Base-by-base conservation (phyloP, 352 stramenopile species). In the Globisporangium viniferum region DNA sequence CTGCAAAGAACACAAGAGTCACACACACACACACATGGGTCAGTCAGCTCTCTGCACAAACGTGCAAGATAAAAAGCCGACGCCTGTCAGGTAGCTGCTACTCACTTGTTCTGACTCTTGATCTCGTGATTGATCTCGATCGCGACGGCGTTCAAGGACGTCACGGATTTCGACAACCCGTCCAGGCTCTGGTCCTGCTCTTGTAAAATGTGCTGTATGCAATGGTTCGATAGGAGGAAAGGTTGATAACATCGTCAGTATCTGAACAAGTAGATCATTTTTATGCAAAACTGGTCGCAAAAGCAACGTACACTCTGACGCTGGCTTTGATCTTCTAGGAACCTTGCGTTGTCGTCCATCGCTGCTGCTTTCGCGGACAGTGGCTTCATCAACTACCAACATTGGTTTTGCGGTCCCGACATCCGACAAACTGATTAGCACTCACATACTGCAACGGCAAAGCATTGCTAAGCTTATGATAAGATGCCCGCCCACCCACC, bases 101-200 rank as follows among this genome's bases (percentile, higher is more conserved):
- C 79, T 54, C 63, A 92, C 86, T 87, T 88, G 74, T 93, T 93
- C 64, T 93, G 86, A 2, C 77, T 72, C 31, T 86, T 81, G 72
- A 92, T 78, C 64, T 93, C 86, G 62, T 79, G 76, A 62, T 83
- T 86, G 64, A 93, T 93, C 49, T 79, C 77, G 48, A 93, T 75
- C 24, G 86, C 87, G n/a, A 93, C 82, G 56, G 83, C 67, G 53
- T 88, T 84, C 41, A 93, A 69, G 1, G 73, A 72, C 39, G 71
- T 77, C 31, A 92, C 86, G 46, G 87, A 85, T 12, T 70, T 77
- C 8, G 80, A 70, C 14, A 93, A 76, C 4, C 75, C 80, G 31
- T 86, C 82, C 35, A 93, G 72, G 63, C 69, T 88, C 48, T 79
- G 64, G 35, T 94, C 82, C 65, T 94, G 86, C 58, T 92, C 79